Evolutionary conservation across 768 basidiomycete species (phyloP).

Genomic region (Phallus indusiatus): DNA sequence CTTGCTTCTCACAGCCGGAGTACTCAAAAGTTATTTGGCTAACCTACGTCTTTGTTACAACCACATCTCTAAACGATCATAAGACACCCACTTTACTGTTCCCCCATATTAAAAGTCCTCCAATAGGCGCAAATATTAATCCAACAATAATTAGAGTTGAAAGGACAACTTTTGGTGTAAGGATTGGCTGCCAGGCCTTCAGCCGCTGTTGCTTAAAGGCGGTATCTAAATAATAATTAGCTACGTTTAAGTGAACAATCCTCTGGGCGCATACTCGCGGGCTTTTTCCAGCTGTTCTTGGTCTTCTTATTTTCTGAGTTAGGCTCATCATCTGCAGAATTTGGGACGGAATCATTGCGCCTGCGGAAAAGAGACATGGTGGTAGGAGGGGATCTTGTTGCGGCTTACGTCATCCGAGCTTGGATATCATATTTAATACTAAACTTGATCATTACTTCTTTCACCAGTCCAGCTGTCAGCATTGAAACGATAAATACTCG

Average conservation of each 20-base stretch:
- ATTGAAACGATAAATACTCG: too few species aligned
- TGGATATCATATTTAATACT: too few species aligned
- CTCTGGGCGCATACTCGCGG: conserved; percentile 55
- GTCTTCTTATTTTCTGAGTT: conserved; percentile 58
- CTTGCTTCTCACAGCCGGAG: conserved; percentile 73
- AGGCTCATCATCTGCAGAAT: conserved; percentile 25
- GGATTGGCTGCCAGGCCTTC: conserved; percentile 99
- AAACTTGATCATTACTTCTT: too few species aligned
- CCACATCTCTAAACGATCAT: not conserved
- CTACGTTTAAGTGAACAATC: not conserved
- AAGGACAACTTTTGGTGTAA: conserved; percentile 94
- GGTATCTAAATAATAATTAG: conserved; percentile 51
- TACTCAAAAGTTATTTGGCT: conserved; percentile 95
- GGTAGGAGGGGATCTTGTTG: not conserved
- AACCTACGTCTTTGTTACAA: conserved; percentile 41
- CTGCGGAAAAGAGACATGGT: conserved; percentile 26
- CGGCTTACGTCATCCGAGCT: not conserved
- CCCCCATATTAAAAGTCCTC: conserved; percentile 92
- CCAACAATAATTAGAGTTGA: conserved; percentile 95
- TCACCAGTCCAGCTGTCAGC: too few species aligned
- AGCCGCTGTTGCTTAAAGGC: conserved; percentile 99
- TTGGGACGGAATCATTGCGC: conserved; percentile 16
- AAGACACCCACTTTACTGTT: conserved; percentile 41
- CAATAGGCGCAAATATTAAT: conserved; percentile 91
- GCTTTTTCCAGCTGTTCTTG: conserved; percentile 76